These are phyloP conservation scores for Cercospora zeae-maydis DNA, from an alignment of 2,329 filamentous ascomycete genomes.

Conservation along the genomic window DNA sequence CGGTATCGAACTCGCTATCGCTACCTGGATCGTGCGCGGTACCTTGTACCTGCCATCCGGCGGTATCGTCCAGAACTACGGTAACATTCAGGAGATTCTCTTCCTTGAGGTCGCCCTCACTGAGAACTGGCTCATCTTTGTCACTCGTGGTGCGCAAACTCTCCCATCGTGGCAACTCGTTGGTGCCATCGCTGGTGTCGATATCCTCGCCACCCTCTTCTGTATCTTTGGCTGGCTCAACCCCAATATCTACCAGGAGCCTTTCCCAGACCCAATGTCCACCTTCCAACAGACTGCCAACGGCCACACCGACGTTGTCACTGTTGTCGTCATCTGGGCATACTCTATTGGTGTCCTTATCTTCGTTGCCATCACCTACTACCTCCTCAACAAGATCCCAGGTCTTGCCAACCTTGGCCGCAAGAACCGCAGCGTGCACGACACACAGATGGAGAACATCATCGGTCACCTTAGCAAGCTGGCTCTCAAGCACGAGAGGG, in stretches of 20 bases:
- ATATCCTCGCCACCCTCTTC: slow-evolving; percentile 69
- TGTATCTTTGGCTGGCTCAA: slow-evolving; percentile 71
- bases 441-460: slow-evolving; percentile 65
- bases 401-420: slow-evolving; percentile 62
- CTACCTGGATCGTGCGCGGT: slow-evolving; percentile 70
- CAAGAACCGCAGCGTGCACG: slow-evolving; percentile 58
- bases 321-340: slow-evolving; percentile 61
- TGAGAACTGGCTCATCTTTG: slow-evolving; percentile 55
- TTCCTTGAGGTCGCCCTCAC: slow-evolving; percentile 53
- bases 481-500: slow-evolving; percentile 56
- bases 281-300: slow-evolving; percentile 33
- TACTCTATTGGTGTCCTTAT: slow-evolving; percentile 65
- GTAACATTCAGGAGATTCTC: slow-evolving; percentile 67
- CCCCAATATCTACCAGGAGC: slow-evolving; percentile 45
- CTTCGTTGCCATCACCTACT: slow-evolving; percentile 64
- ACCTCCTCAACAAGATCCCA: slow-evolving; percentile 56
- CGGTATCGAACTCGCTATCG: slow-evolving; percentile 63
- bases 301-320: slow-evolving; percentile 60
- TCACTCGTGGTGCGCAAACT: slow-evolving; percentile 61
- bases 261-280: slow-evolving; percentile 43
- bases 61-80: slow-evolving; percentile 71
- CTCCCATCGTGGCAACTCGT: slow-evolving; percentile 73
- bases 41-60: slow-evolving; percentile 66
- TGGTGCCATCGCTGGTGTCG: slow-evolving; percentile 66
- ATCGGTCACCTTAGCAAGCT: slow-evolving; percentile 63